Percentiles rank a stretch among this genome's conserved stretches.
Evolutionary conservation across 345 rosid species (phyloP).

Genomic region (Aurinia saxatilis): DNA sequence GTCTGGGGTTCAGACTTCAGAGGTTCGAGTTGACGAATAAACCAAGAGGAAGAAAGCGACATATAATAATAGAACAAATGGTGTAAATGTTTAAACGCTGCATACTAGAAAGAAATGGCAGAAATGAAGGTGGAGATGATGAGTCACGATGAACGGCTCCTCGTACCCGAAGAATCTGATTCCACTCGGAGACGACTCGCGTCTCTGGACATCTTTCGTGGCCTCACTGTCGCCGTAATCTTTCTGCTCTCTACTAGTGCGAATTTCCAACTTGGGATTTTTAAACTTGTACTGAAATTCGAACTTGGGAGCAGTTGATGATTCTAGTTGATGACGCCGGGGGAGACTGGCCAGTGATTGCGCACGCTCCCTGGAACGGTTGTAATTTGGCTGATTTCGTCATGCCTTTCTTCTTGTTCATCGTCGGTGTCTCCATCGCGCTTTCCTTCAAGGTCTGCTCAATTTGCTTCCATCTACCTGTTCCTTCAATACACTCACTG

Average conservation of each 20-base stretch:
- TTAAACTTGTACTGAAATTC: neutral
- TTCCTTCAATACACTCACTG: no score
- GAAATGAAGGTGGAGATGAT: constrained; percentile 45
- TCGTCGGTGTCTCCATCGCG: constrained; percentile 83
- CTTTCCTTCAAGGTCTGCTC: constrained; percentile 67
- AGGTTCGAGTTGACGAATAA: no score
- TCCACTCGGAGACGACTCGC: constrained; percentile 44
- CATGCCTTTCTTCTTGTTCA: constrained; percentile 90
- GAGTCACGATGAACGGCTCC: constrained; percentile 29
- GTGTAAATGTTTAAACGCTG: no score
- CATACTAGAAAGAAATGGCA: constrained; percentile 39
- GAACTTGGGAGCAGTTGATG: constrained; percentile 49
- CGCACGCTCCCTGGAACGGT: constrained; percentile 89
- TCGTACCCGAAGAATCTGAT: constrained; percentile 20
- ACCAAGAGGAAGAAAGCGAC: no score
- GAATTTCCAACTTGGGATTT: neutral
- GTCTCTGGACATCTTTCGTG: constrained; percentile 85
- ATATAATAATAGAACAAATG: no score
- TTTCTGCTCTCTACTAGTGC: neutral
- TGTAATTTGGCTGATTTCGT: constrained; percentile 93
- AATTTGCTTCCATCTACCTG: neutral
- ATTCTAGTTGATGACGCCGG: constrained; percentile 89
- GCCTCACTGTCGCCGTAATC: constrained; percentile 76
- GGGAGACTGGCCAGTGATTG: constrained; percentile 80
- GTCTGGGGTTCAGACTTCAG: no score